Percentiles rank a stretch among this genome's conserved stretches.
Conservation (phyloP, 352 stramenopile genomes). For the Phytophthora kernoviae region DNA sequence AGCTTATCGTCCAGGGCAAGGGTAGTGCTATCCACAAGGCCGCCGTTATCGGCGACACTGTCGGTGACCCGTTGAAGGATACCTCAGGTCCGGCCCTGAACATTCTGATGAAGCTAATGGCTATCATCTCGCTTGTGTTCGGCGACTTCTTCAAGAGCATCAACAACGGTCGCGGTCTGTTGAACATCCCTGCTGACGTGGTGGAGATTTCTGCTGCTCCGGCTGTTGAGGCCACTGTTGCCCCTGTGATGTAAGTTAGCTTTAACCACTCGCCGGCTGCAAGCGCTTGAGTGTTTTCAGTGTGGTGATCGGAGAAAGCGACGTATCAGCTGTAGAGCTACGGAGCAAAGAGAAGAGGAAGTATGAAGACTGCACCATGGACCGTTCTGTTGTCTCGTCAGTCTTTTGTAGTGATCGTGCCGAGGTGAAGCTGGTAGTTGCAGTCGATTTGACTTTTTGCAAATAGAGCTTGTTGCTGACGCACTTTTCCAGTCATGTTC, state of each 20-base stretch:
- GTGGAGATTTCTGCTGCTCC: slow-evolving; percentile 18
- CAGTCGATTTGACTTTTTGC: slow-evolving; percentile 26
- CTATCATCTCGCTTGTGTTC: slow-evolving; percentile 99
- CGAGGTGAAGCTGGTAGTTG: slow-evolving; percentile 30
- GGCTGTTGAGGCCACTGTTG: slow-evolving; percentile 20
- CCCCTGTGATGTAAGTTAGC: slow-evolving; percentile 35
- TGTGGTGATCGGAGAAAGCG: slow-evolving; percentile 17
- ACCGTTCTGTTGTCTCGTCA: slow-evolving; percentile 31
- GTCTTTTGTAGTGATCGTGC: slow-evolving; percentile 36
- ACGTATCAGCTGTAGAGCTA: slow-evolving; percentile 28
- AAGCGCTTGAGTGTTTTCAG: slow-evolving; percentile 6
- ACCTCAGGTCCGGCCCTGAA: slow-evolving; percentile 99
- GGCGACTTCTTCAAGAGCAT: slow-evolving; percentile 99
- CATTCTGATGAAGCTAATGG: slow-evolving; percentile 99
- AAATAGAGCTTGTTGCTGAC: slow-evolving; percentile 34
- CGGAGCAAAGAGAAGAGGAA: slow-evolving; percentile 20
- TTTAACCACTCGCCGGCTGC: slow-evolving; percentile 14
- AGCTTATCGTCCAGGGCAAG: slow-evolving; percentile 93
- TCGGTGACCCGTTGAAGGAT: slow-evolving; percentile 99
- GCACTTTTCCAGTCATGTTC: slow-evolving; percentile 8
- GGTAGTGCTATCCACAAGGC: slow-evolving; percentile 98
- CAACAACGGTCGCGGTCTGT: slow-evolving; percentile 94
- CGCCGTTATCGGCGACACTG: slow-evolving; percentile 97
- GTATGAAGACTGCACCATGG: slow-evolving; percentile 18
- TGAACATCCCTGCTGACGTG: slow-evolving; percentile 80